Evolutionary conservation across 345 rosid genomes (phyloP), one percentile per base, ranked within the genome.

Genomic region (Populus tremula): DNA sequence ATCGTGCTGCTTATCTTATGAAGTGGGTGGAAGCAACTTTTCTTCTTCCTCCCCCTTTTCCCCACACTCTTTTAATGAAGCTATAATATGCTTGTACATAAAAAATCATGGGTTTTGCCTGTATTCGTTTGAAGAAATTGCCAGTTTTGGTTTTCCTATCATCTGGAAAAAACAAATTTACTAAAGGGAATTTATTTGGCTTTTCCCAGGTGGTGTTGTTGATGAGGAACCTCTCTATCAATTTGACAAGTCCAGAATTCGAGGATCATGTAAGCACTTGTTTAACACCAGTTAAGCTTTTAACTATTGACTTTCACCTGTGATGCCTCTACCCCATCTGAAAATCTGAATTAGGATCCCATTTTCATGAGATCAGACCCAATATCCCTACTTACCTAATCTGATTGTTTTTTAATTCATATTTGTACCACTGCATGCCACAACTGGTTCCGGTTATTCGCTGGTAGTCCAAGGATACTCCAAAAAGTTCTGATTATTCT

Each of bases 151-250:
- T 31, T 61, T 43, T 20, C 8, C 47, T 29, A 0, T 47, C n/a
- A n/a, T 39, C 9, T 25, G 8, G 7, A 38, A 62, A 75, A 72
- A 23, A 14, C 47, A 17, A 5, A 70, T 33, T 77, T n/a, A 29
- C 31, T 27, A 3, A 8, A 23, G 8, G 41, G 17, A 47, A 75
- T 76, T 72, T 35, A 10, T 82, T 38, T 74, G 76, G 74, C 33
- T 78, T 76, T 29, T 77, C 49, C 36, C 90, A 95, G 98, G 94
- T 80, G 20, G 49, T 88, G 77, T 65, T 92, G 81, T 82, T 95
- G 82, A 92, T 93, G 99, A 91, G 88, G 79, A 95, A 95, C 87
- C 92, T 93, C 16, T 79, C 91, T 6, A 66, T 82, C 78, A 95
- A 93, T 86, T 83, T 93, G 83, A 80, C 82, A 14, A 90, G 92